A percentile compares a stretch with the other conserved stretches of the same genome.
Evolutionary conservation across 306 rosid genomes (phyloP).

Genomic region (Lotus japonicus): DNA sequence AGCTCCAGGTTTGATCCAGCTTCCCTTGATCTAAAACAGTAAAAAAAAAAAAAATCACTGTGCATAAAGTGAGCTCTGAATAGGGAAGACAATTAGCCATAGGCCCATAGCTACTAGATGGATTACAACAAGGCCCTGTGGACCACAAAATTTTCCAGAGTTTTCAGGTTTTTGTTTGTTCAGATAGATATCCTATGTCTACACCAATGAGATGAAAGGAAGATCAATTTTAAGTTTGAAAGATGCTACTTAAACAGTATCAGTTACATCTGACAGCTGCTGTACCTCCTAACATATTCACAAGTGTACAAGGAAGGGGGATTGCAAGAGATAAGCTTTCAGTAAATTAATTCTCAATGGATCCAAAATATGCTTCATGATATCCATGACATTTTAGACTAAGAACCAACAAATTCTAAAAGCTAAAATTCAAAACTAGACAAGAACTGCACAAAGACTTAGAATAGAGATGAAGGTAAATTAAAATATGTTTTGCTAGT

Average conservation of each 20-base stretch:
- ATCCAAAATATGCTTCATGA: background rate
- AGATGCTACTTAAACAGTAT: background rate
- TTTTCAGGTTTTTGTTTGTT: background rate
- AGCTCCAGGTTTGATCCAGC: constrained; percentile 96
- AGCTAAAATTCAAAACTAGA: background rate
- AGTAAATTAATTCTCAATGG: constrained; percentile 6
- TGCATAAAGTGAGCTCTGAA: background rate
- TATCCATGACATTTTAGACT: background rate
- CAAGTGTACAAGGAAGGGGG: background rate
- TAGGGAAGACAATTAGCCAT: background rate
- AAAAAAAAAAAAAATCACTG: background rate
- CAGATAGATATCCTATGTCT: background rate
- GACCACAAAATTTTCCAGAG: background rate
- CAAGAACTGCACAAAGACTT: background rate
- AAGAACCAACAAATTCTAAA: constrained; percentile 5
- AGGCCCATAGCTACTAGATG: background rate
- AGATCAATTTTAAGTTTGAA: background rate
- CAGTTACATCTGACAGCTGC: background rate
- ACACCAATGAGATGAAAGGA: background rate
- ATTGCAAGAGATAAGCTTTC: background rate
- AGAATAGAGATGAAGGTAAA: background rate
- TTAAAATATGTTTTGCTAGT: background rate
- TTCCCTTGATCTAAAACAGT: constrained; percentile 57
- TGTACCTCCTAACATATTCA: background rate
- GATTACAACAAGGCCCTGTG: background rate